A percentile compares a stretch with the other conserved stretches of the same genome.
Evolutionary conservation across 2,329 filamentous ascomycete species (phyloP).

Genomic region (Colletotrichum lindemuthianum): DNA sequence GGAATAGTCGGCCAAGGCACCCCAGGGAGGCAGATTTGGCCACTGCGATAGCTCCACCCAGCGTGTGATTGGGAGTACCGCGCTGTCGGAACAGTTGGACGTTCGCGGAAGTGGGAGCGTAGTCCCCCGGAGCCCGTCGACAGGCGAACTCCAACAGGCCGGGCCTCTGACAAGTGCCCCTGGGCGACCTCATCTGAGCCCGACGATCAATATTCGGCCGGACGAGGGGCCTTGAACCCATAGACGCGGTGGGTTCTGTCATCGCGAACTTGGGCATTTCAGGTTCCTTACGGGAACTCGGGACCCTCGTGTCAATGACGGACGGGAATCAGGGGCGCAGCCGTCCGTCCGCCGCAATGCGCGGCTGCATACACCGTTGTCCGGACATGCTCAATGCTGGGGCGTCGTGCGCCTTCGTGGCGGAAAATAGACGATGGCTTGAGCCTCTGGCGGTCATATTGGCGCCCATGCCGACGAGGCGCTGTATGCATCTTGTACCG

Average conservation of each 20-base stretch:
- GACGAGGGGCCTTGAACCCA: background rate
- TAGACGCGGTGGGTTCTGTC: too few relatives aligned
- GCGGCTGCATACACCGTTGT: constrained; percentile 8
- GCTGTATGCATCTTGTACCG: background rate
- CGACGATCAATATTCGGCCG: constrained; percentile 3
- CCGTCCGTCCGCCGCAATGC: constrained; percentile 13
- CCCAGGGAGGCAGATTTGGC: background rate
- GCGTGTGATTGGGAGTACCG: constrained; percentile 23
- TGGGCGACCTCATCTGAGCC: constrained; percentile 13
- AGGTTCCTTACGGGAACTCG: too few relatives aligned
- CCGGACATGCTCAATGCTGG: background rate
- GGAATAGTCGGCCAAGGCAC: constrained; percentile 6
- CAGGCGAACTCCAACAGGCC: constrained; percentile 17
- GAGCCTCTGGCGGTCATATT: constrained; percentile 9
- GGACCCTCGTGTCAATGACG: background rate
- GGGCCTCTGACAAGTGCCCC: constrained; percentile 1
- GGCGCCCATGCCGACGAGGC: constrained; percentile 3
- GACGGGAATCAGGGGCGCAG: background rate
- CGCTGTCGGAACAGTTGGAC: constrained; percentile 15
- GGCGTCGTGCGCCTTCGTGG: constrained; percentile 7
- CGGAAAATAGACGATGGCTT: constrained; percentile 9
- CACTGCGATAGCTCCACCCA: constrained; percentile 15
- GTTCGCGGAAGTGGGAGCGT: constrained; percentile 24
- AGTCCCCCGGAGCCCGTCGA: constrained; percentile 24
- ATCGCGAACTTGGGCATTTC: too few relatives aligned